Conservation (phyloP, 768 basidiomycete genomes). For the Russula abietina region DNA sequence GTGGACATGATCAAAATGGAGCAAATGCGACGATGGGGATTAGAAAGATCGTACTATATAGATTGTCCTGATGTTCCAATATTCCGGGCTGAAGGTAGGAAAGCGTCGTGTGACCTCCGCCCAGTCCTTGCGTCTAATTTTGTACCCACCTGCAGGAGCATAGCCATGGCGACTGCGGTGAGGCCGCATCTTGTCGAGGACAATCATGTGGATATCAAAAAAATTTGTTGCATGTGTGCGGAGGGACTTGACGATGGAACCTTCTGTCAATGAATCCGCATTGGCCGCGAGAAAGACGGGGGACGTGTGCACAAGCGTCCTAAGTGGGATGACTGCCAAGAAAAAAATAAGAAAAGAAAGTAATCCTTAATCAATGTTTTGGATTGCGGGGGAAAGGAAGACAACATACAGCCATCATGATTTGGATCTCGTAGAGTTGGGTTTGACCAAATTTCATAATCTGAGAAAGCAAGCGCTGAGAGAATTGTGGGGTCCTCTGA, state of each 20-base stretch:
- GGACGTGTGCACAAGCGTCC: constrained; percentile 44
- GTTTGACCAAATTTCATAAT: constrained; percentile 63
- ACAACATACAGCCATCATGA: constrained; percentile 46
- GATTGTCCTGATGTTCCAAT: constrained; percentile 60
- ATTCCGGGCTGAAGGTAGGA: constrained; percentile 33
- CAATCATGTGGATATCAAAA: constrained; percentile 58
- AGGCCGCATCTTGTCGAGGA: constrained; percentile 34
- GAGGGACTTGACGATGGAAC: constrained; percentile 50
- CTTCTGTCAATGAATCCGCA: constrained; percentile 35
- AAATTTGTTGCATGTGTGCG: constrained; percentile 41
- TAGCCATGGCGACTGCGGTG: constrained; percentile 13
- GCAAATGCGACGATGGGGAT: background rate
- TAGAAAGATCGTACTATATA: constrained; percentile 53
- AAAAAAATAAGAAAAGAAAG: too few relatives aligned
- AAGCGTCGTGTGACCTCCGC: constrained; percentile 25
- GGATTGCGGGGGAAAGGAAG: background rate
- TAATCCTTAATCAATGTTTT: constrained; percentile 9
- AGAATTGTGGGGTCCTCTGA: constrained; percentile 40
- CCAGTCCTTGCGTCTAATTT: constrained; percentile 55
- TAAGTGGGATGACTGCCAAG: constrained; percentile 34
- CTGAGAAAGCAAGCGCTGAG: constrained; percentile 57
- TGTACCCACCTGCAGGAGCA: constrained; percentile 47
- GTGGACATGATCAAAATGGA: background rate
- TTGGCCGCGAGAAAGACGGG: constrained; percentile 24
- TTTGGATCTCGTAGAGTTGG: constrained; percentile 46